Percentiles rank a stretch among this genome's conserved stretches.
Conservation (phyloP, 257 asterid species). For the Gentiana straminea region DNA sequence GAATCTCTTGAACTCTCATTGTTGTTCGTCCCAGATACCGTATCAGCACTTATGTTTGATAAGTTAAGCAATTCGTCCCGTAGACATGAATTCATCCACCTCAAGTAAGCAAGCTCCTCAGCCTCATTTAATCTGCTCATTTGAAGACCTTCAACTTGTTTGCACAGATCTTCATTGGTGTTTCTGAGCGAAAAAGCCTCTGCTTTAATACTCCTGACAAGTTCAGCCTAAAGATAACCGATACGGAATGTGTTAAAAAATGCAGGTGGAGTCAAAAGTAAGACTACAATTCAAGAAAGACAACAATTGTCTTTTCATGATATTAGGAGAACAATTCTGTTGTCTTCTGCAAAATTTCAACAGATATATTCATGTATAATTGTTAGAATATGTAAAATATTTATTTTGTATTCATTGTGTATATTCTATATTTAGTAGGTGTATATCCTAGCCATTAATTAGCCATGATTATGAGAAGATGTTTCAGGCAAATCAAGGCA, state of each 20-base stretch:
- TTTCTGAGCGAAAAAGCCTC: constrained; percentile 68
- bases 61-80: constrained; percentile 56
- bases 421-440: no score
- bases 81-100: constrained; percentile 88
- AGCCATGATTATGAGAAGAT: no score
- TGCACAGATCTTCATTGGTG: constrained; percentile 71
- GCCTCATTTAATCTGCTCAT: constrained; percentile 81
- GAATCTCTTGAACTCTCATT: constrained; percentile 46
- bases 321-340: background rate
- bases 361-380: no score
- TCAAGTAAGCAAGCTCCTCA: constrained; percentile 82
- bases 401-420: no score
- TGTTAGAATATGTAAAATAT: no score
- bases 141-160: constrained; percentile 95
- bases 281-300: background rate
- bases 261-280: background rate
- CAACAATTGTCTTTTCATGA: background rate
- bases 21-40: constrained; percentile 31
- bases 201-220: constrained; percentile 54
- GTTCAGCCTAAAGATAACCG: constrained; percentile 32
- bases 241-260: background rate
- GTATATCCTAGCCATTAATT: no score
- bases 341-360: no score
- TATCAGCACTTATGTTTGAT: constrained; percentile 27
- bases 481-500: no score